Evolutionary conservation across 2,329 filamentous ascomycete genomes (phyloP).

Genomic region (Fusarium piperis): DNA sequence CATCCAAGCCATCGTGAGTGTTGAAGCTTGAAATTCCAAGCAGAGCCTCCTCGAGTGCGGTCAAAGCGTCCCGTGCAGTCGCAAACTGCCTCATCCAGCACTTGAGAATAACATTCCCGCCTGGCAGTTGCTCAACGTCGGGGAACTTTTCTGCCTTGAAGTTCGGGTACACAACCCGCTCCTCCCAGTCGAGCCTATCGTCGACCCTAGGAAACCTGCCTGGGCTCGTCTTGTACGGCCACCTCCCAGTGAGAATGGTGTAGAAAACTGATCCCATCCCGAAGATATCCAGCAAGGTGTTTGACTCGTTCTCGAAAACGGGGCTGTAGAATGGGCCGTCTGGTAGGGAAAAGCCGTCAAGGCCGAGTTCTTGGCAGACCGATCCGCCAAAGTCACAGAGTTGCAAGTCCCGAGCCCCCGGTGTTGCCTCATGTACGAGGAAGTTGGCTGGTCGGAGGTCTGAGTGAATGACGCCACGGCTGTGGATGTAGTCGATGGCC

Average conservation of each 20-base stretch:
- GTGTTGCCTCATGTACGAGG: neutral
- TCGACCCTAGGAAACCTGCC: neutral
- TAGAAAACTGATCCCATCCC: neutral
- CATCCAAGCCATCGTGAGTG: neutral
- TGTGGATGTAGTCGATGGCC: neutral
- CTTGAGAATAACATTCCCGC: neutral
- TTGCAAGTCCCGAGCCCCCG: neutral
- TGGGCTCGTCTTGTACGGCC: neutral
- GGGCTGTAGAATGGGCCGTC: neutral
- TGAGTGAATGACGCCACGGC: neutral
- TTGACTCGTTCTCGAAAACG: neutral
- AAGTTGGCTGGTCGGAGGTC: neutral
- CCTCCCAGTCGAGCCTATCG: neutral
- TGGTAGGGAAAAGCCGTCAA: neutral
- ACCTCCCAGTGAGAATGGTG: neutral
- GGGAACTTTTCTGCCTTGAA: neutral
- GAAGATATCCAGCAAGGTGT: neutral
- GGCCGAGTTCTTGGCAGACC: neutral
- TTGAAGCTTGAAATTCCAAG: neutral
- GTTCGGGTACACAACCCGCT: neutral
- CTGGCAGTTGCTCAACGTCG: neutral
- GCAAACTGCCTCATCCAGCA: neutral
- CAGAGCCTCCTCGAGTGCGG: neutral
- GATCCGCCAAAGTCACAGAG: neutral
- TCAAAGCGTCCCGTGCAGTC: neutral